Base-by-base conservation (phyloP, 805 yeast genomes). In the Tetrapisispora fleetii region DNA sequence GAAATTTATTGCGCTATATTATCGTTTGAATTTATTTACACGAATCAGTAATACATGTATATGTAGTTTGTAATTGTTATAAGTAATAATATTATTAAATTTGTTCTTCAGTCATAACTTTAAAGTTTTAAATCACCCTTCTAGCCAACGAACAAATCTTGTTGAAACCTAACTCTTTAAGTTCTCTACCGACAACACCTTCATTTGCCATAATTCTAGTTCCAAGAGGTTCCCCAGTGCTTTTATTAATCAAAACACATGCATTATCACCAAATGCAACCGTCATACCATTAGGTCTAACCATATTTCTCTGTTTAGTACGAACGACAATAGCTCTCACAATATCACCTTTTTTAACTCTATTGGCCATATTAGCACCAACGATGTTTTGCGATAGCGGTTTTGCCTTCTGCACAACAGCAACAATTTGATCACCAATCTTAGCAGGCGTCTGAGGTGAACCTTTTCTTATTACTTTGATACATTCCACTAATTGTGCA, bases 261-360 rank as follows among this genome's bases (percentile, higher is more conserved):
- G 99, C 99, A 66, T 91, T 93, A 68, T 93, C 99, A 64, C 90
- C 96, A 64, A 93, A 93, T 57, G 85, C 74, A 28, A 93, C 76
- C 21, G 80, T 80, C 2, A 95, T 76, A 3, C 99, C 99, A 64
- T 93, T 98, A 3, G 82, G 76, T 63, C 99, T 79, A 59, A 76
- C 75, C 53, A 78, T 78, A 48, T 80, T 79, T 42, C 68, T 67
- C 54, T 88, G 88, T 69, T 83, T 89, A 0, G 97, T 88, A 67
- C 99, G 82, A 18, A 90, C 97, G 40, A 93, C 85, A 30, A 93
- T 91, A 4, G 97, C 99, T 61, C 95, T 91, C 50, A 93, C 84
- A 47, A 93, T 87, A 63, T 93, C 99, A 58, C 97, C 95, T 70
- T 93, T 83, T 67, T 90, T 87, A 39, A 91, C 96, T 66, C 91